Conservation (phyloP, 352 stramenopile genomes). For the Phytophthora idaei region DNA sequence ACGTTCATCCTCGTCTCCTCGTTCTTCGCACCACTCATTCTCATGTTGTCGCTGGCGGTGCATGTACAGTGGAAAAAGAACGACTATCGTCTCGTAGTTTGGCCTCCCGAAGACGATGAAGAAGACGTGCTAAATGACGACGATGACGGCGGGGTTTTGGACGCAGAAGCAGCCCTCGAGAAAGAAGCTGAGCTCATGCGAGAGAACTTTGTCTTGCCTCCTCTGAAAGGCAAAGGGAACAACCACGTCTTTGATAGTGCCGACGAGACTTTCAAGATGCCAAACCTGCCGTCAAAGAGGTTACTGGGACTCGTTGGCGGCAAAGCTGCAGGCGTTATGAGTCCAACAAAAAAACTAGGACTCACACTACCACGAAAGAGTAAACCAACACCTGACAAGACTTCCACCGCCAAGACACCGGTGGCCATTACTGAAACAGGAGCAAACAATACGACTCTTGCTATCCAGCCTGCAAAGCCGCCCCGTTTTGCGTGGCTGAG, state of each 20-base stretch:
- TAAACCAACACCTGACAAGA: constrained; percentile 18
- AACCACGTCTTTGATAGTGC: constrained; percentile 60
- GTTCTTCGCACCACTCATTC: constrained; percentile 74
- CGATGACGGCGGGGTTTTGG: constrained; percentile 54
- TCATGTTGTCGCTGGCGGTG: constrained; percentile 79
- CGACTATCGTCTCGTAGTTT: constrained; percentile 84
- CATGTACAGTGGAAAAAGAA: constrained; percentile 83
- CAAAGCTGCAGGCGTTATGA: constrained; percentile 21
- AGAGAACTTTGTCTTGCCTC: constrained; percentile 79
- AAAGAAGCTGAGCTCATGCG: constrained; percentile 79
- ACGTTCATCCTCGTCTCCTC: constrained; percentile 82
- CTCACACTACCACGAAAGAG: constrained; percentile 19
- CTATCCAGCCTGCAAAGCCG: constrained; percentile 17
- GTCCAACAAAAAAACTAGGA: constrained; percentile 23
- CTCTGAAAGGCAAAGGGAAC: constrained; percentile 65
- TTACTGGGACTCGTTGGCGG: constrained; percentile 26
- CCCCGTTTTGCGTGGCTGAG: constrained; percentile 45
- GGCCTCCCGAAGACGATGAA: constrained; percentile 80
- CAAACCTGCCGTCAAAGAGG: constrained; percentile 63
- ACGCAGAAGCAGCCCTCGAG: constrained; percentile 71
- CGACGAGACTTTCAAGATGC: constrained; percentile 85
- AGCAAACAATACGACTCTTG: constrained; percentile 11
- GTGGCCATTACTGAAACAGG: constrained; percentile 14
- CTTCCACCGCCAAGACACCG: constrained; percentile 2
- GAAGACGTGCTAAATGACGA: constrained; percentile 83